phyloP scores from a whole-genome alignment of 441 rosid genomes.

The Croton laevigatus region DNA sequence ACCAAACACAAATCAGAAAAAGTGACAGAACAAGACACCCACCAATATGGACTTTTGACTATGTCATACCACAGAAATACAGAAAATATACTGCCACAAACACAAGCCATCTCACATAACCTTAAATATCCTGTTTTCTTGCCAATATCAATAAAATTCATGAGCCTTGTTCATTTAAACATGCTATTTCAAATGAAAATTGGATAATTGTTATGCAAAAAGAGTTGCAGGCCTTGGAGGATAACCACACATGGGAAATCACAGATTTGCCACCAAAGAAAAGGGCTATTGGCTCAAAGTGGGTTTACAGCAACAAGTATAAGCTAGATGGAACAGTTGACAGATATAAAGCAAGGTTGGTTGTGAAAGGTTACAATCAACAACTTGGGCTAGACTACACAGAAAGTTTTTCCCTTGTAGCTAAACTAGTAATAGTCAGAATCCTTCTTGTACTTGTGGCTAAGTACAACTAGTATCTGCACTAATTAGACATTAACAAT shows the following conservation, averaged over 20 bases:
- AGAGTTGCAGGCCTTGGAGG: background rate
- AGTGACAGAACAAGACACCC: too few species aligned
- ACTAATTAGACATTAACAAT: background rate
- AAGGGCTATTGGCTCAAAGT: conserved; percentile 13
- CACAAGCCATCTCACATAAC: too few species aligned
- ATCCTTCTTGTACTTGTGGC: background rate
- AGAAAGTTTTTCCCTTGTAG: conserved; percentile 12
- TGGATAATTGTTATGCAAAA: conserved; percentile 1
- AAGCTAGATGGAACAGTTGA: background rate
- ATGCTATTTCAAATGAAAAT: background rate
- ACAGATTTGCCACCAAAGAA: background rate
- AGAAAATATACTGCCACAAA: too few species aligned
- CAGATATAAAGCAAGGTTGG: background rate
- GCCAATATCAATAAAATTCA: background rate
- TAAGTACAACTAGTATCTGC: background rate
- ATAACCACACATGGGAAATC: background rate
- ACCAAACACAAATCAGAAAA: too few species aligned
- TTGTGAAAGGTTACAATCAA: conserved; percentile 15
- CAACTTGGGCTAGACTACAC: background rate
- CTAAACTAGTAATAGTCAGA: background rate
- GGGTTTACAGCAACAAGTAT: conserved; percentile 8
- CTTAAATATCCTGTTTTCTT: background rate
- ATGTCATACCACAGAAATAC: too few species aligned
- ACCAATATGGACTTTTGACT: too few species aligned
- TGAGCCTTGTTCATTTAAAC: too few species aligned